Evolutionary conservation across 768 basidiomycete species (phyloP).

Genomic region (Sporobolomyces pararoseus): DNA sequence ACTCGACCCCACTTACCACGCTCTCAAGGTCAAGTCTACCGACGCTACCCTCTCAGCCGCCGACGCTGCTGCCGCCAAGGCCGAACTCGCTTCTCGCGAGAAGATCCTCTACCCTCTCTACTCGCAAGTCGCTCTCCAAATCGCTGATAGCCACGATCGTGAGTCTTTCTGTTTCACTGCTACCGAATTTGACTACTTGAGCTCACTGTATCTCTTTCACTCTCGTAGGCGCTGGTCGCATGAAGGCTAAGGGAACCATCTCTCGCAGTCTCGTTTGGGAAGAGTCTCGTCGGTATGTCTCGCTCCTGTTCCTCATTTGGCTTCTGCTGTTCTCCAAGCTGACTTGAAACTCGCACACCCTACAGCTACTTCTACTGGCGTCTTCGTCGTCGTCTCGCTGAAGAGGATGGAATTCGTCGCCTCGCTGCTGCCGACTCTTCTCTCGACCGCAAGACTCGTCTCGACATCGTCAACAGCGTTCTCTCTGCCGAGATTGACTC

Average conservation of each 20-base stretch:
- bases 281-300: conserved; percentile 30
- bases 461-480: conserved; percentile 47
- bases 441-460: conserved; percentile 49
- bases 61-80: conserved; percentile 66
- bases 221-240: conserved; percentile 31
- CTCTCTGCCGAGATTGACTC: conserved; percentile 37
- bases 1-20: conserved; percentile 75
- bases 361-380: conserved; percentile 52
- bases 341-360: no score
- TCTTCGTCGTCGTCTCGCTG: conserved; percentile 47
- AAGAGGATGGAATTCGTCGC: conserved; percentile 47
- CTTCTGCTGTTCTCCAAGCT: neutral
- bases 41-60: conserved; percentile 68
- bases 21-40: conserved; percentile 73
- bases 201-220: neutral
- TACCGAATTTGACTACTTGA: neutral
- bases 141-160: conserved; percentile 86
- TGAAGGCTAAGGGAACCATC: conserved; percentile 48
- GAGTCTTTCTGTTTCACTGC: neutral
- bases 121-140: conserved; percentile 86
- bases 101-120: conserved; percentile 79
- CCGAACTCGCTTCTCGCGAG: conserved; percentile 71
- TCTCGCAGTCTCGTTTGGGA: conserved; percentile 44
- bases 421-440: conserved; percentile 50
- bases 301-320: neutral